These are phyloP conservation scores for Phytophthora melonis DNA, from an alignment of 352 stramenopile genomes.

Conservation along the genomic window DNA sequence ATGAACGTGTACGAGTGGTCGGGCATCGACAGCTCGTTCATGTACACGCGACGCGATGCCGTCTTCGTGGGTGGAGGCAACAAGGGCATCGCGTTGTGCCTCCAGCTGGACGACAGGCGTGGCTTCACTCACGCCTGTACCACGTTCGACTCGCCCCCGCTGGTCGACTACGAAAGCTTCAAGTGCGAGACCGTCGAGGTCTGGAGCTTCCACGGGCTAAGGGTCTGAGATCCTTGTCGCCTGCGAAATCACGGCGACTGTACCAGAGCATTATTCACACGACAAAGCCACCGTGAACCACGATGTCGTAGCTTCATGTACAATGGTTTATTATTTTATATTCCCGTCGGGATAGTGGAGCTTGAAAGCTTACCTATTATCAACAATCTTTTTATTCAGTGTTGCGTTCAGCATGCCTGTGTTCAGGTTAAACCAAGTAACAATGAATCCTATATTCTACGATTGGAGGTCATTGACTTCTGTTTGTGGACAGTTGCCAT, in stretches of 20 bases:
- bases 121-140: conserved; percentile 72
- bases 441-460: too few relatives aligned
- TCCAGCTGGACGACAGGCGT: conserved; percentile 77
- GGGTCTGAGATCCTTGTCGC: conserved; percentile 43
- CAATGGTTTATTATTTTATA: conserved; percentile 44
- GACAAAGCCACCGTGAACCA: conserved; percentile 20
- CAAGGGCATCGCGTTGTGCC: conserved; percentile 72
- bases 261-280: conserved; percentile 12
- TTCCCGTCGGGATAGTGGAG: conserved; percentile 8
- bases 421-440: too few relatives aligned
- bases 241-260: conserved; percentile 10
- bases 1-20: conserved; percentile 72
- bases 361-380: too few relatives aligned
- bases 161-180: conserved; percentile 62
- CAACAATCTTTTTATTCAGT: too few relatives aligned
- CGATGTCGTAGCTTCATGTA: conserved; percentile 40
- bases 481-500: too few relatives aligned
- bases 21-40: conserved; percentile 74
- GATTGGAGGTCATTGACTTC: too few relatives aligned
- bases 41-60: conserved; percentile 64
- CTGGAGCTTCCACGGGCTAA: conserved; percentile 78
- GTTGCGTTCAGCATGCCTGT: too few relatives aligned
- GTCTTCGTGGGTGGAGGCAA: conserved; percentile 76
- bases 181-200: conserved; percentile 73
- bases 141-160: conserved; percentile 70